A percentile compares a stretch with the other conserved stretches of the same genome.
These are phyloP conservation scores for Dalbergia cochinchinensis DNA, from an alignment of 306 rosid species.

Conservation along the genomic window DNA sequence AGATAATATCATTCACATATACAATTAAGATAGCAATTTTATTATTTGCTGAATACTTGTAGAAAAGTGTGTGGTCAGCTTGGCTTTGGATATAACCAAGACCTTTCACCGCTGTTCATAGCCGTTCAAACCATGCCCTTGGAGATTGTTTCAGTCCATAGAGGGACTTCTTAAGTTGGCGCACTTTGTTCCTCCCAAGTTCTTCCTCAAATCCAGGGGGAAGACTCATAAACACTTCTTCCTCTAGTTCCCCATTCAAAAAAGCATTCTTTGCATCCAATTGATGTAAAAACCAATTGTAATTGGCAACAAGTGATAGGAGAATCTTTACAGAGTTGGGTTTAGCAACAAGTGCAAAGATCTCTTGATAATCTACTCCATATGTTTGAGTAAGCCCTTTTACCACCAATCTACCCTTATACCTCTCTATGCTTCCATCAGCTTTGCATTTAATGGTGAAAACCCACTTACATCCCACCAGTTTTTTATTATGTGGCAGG, in stretches of 20 bases:
- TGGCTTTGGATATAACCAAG: too few relatives aligned
- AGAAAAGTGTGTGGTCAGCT: too few relatives aligned
- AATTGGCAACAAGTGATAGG: not conserved
- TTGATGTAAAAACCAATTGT: not conserved
- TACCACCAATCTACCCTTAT: slow-evolving; percentile 1
- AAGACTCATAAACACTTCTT: not conserved
- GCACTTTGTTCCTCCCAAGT: too few relatives aligned
- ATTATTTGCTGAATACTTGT: too few relatives aligned
- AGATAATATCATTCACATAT: too few relatives aligned
- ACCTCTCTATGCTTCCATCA: not conserved
- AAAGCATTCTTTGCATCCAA: slow-evolving; percentile 3
- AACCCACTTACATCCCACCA: not conserved
- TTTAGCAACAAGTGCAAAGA: not conserved
- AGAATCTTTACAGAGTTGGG: not conserved
- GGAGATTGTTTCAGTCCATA: too few relatives aligned
- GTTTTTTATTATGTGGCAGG: not conserved
- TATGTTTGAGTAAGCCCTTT: not conserved
- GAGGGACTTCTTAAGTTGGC: too few relatives aligned
- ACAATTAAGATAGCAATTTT: too few relatives aligned
- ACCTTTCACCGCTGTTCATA: too few relatives aligned
- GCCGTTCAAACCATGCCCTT: too few relatives aligned
- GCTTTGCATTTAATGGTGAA: slow-evolving; percentile 8
- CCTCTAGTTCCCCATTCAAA: slow-evolving; percentile 8
- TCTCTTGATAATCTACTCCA: not conserved
- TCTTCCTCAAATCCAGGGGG: not conserved